Evolutionary conservation across 2,329 filamentous ascomycete genomes (phyloP), one percentile per base, ranked within the genome.

Genomic region (Sporothrix mexicana): DNA sequence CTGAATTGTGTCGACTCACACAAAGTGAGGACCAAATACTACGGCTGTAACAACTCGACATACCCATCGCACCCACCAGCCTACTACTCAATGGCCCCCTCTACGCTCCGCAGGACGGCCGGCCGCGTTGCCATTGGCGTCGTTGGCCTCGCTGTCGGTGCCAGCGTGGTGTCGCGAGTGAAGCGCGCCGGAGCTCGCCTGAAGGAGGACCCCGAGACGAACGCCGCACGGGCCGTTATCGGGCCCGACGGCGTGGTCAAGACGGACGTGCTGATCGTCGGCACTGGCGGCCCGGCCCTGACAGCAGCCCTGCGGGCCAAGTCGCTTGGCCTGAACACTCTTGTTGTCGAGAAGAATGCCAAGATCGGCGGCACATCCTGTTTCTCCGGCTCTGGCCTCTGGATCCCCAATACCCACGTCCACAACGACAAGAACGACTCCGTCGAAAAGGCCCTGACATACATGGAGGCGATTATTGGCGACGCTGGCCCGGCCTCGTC

Each of bases 311-410:
- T 81, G 25, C 76, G 78, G 2, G 75, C 78, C 51, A 66, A 76
- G 51, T 73, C 72, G 13, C 75, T 76, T 17, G 76, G 78, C 23
- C 75, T 79, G 20, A 69, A 66, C 25, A 70, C 77, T 6, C 74
- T 81, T 1, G 74, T 83, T 8, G 75, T 80, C 57, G 81, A 83
- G 71, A 82, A 82, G 73, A 74, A 74, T 8, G 59, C 74, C 45
- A 78, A 76, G 30, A 73, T 81, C 47, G 81, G 81, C 12, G 81
- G 81, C 20, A 78, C 81, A 0, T 77, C 80, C 10, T 77, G 77
- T n/a, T 80, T 78, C 61, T 82, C 81, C 1, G 81, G 80, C 20
- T 79, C 79, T 20, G 78, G 76, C 1, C 72, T 79, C 36, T 83
- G 81, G 81, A 77, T 82, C 12, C 81, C 81, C 1, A 77, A 78